Evolutionary conservation across 495 filamentous ascomycete species (phyloP), one percentile per base, ranked within the genome.

Genomic region (Annulohypoxylon stygium): DNA sequence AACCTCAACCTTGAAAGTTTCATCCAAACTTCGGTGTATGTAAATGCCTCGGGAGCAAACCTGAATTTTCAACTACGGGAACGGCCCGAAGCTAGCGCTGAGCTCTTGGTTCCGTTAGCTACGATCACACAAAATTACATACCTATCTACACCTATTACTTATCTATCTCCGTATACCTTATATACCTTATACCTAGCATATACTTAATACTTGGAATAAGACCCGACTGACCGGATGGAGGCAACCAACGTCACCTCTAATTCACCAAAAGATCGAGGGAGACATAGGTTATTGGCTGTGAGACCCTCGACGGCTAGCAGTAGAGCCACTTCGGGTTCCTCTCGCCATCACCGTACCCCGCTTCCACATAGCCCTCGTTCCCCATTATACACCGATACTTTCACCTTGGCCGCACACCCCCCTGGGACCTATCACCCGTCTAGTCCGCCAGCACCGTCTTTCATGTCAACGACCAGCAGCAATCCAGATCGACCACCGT

Each of bases 11-110:
- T 23, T 23, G 20, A 23, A 54, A 26, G 26, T 33, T 20, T 54
- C 50, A 30, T n/a, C 8, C 50, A 54, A 26, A 54, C 14, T 33
- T 14, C 26, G 50, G 26, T 54, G 23, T 18, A 50, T 33, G 50
- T 58, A 58, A 58, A 36, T 58, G 54, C 54, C 54, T 39, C 54
- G 30, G 30, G 54, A 39, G n/a, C 11, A 34, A 58, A 58, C 54
- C 57, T 39, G n/a, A 48, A 6, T 41, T 64, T 30, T 6, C 45
- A 55, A 57, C 45, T 61, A 73, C 70, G 65, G 70, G 70, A 73
- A 30, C 70, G 70, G 70, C 70, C 70, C 70, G 70, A 69, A 30
- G 43, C 65, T 65, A 73, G 55, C 61, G 65, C 67, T 64, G 47
- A 58, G 65, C 60, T 69, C 68, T 54, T 61, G 65, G 53, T 54